Base-by-base conservation (phyloP, 2,329 filamentous ascomycete genomes). In the Colletotrichum tropicale region DNA sequence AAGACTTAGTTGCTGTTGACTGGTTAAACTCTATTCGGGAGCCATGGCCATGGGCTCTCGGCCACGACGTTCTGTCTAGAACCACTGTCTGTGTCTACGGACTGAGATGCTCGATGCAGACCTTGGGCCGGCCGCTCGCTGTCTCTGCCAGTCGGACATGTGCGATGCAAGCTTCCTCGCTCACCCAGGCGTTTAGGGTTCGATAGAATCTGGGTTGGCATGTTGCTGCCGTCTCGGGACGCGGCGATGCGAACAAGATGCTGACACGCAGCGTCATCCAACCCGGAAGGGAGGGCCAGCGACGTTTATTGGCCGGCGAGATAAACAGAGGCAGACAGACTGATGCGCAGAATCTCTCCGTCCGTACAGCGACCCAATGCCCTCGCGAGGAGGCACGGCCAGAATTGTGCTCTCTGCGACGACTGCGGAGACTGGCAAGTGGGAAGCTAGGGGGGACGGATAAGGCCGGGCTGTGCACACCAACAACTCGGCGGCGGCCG, bases 381-480 rank as follows among this genome's bases (percentile, higher is more conserved):
- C 30, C 61, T 66, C 55, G 43, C n/a, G 28, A 56, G 61, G 38
- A 75, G 26, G 55, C 61, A 66, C 21, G 71, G 61, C n/a, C n/a
- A 64, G 34, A 30, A n/a, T 16, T 26, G 60, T 21, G 18, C 30
- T 36, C 30, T 12, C 32, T 70, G 71, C 56, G 60, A 56, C 36
- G 36, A 36, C 32, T 38, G 60, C n/a, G 12, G 26, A 66, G 34
- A 52, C 56, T 48, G 28, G 48, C 21, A 70, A 55, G 15, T 65
- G 13, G 34, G 36, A 30, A 65, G 24, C 36, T 61, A 66, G 38
- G 67, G 56, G 58, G 70, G 55, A 68, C 70, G 70, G 73, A 75
- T 58, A 74, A 73, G 38, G 70, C 70, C 73, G 70, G 73, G 70
- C 73, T 68, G 73, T 75, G 73, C 62, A 75, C 73, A 73, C 70